Base-by-base conservation (phyloP, 768 basidiomycete genomes). In the Mycena chlorophos region DNA sequence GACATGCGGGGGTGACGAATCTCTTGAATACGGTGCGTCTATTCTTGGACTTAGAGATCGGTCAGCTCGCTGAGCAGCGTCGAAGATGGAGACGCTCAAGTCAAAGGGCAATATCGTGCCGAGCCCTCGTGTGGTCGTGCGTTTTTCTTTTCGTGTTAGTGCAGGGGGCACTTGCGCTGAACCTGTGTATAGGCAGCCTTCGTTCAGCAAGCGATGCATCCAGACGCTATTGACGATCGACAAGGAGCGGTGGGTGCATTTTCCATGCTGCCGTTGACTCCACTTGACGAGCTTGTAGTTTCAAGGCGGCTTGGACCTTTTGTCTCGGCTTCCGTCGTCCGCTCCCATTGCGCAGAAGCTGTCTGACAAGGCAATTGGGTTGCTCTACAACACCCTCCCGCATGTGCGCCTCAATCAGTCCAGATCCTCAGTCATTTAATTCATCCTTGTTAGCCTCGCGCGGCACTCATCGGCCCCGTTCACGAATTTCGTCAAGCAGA, bases 361-460 rank as follows among this genome's bases (percentile, higher is more conserved):
- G 43, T 65, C 65, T 30, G 63, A 69, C 39, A 60, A 62, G 3
- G 63, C 61, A 1, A 63, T 79, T 56, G 75, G 71, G 69, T 57
- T 78, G 58, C 70, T 77, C 5, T 82, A 84, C 65, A 83, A 86
- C 65, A 78, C 87, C 16, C 74, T 85, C 16, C 85, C 85, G 34
- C 86, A 87, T 23, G 59, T 56, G 73, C 75, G 25, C 19, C 66
- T 64, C 17, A 73, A 68, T 56, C 65, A 77, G 39, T 65, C 68
- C 22, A 20, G 52, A 4, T 42, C 17, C 3, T 27, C 14, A 28
- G 16, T 62, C 16, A 62, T 57, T 22, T 45, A 52, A 46, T 28
- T n/a, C 42, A 38, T 28, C 46, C 27, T 22, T 47, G 22, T 55
- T 34, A 60, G 59, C 70, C 72, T 29, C 72, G 72, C 8, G 72